phyloP scores from a whole-genome alignment of 805 yeast species.

The Kuraishia borneana region DNA sequence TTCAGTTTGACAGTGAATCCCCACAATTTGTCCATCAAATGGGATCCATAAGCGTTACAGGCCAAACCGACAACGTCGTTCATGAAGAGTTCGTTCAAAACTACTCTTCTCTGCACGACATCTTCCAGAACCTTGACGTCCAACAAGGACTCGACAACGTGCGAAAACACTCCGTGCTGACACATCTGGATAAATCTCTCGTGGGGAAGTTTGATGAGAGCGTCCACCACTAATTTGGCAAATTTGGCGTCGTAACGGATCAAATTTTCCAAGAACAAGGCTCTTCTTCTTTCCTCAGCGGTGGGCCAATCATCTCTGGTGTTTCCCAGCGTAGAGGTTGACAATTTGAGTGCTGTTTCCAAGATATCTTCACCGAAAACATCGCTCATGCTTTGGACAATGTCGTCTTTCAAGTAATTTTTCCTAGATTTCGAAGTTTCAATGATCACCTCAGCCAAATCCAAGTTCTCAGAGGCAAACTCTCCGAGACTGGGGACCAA shows the following conservation, averaged over 20 bases:
- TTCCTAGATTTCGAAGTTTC: constrained; percentile 52
- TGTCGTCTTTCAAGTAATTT: constrained; percentile 48
- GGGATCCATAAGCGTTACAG: constrained; percentile 86
- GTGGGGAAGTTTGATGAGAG: constrained; percentile 47
- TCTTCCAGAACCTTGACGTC: constrained; percentile 31
- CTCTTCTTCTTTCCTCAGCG: constrained; percentile 74
- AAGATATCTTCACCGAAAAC: constrained; percentile 35
- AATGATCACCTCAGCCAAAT: constrained; percentile 53
- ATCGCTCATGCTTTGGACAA: constrained; percentile 37
- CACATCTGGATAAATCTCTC: constrained; percentile 65
- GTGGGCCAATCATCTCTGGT: constrained; percentile 89
- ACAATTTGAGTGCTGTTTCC: constrained; percentile 56
- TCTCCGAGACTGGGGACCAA: constrained; percentile 57
- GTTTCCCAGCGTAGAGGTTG: constrained; percentile 68
- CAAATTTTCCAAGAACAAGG: constrained; percentile 63
- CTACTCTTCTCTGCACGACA: constrained; percentile 46
- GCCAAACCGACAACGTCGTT: constrained; percentile 44
- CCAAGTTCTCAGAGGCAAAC: constrained; percentile 56
- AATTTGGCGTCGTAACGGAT: constrained; percentile 58
- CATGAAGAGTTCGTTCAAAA: constrained; percentile 55
- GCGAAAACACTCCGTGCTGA: constrained; percentile 83
- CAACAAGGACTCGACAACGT: constrained; percentile 66
- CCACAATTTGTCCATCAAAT: constrained; percentile 81
- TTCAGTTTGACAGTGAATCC: constrained; percentile 64
- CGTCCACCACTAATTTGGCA: constrained; percentile 45